These are phyloP conservation scores for Chaetomiaceae sp. DNA, from an alignment of 2,329 filamentous ascomycete species.

Conservation along the genomic window DNA sequence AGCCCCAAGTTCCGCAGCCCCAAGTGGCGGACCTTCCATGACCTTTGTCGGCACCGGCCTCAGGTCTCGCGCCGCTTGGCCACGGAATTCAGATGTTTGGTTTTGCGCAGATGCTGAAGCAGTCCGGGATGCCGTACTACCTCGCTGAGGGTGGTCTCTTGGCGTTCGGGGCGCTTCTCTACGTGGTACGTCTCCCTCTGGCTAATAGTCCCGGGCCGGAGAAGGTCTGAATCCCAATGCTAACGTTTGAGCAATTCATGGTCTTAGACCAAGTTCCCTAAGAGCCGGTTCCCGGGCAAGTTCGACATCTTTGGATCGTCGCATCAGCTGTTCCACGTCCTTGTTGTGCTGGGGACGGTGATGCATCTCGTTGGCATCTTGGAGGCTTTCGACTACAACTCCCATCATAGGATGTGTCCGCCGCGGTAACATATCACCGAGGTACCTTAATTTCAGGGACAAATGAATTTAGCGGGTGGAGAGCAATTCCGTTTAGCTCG, in stretches of 20 bases:
- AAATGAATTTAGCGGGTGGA: too few species aligned
- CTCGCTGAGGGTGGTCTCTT: neutral
- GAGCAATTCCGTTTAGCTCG: too few species aligned
- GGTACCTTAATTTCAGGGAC: too few species aligned
- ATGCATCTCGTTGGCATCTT: constrained; percentile 36
- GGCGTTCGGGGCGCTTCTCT: constrained; percentile 21
- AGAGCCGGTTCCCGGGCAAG: constrained; percentile 36
- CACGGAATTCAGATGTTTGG: neutral
- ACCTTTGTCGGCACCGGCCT: neutral
- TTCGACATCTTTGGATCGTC: constrained; percentile 44
- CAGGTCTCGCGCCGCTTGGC: neutral
- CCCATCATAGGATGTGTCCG: too few species aligned
- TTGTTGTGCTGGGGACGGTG: constrained; percentile 38
- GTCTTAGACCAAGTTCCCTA: constrained; percentile 32
- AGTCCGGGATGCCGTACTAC: neutral
- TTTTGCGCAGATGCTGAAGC: neutral
- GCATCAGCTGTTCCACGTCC: constrained; percentile 43
- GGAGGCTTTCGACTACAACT: too few species aligned
- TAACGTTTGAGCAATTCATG: neutral
- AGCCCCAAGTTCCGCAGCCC: neutral
- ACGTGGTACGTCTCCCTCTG: constrained; percentile 31
- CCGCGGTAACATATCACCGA: too few species aligned
- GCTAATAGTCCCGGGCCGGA: neutral
- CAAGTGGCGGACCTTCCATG: neutral
- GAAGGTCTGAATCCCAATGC: neutral